These are phyloP conservation scores for Wickerhamomyces bisporus DNA, from an alignment of 805 yeast species.

Conservation along the genomic window DNA sequence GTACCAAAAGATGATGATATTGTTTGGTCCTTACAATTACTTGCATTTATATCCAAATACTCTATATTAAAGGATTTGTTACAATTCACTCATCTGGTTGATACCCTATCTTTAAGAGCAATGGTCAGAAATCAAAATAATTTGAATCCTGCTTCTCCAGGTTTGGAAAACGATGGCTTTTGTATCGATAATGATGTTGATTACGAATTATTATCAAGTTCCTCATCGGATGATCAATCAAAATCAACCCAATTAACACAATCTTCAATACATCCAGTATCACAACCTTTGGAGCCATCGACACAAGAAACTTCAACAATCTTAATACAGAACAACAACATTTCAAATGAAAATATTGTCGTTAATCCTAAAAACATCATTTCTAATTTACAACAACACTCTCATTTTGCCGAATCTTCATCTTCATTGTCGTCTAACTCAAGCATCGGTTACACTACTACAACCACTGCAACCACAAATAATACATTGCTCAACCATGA, in stretches of 20 bases:
- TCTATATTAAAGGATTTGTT: slow-evolving; percentile 69
- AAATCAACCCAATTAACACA: not conserved
- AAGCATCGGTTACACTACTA: not conserved
- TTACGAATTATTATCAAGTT: not conserved
- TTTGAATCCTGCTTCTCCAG: not conserved
- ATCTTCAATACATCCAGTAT: slow-evolving; percentile 1
- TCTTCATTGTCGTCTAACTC: not conserved
- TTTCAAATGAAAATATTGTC: slow-evolving; percentile 1
- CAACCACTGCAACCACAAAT: not conserved
- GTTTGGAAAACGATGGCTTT: slow-evolving; percentile 25
- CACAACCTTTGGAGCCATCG: slow-evolving; percentile 5
- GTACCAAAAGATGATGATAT: slow-evolving; percentile 91
- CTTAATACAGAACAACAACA: not conserved
- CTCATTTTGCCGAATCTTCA: not conserved
- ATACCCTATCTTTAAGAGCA: slow-evolving; percentile 54
- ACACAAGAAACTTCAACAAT: slow-evolving; percentile 6
- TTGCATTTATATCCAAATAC: slow-evolving; percentile 92
- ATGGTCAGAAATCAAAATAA: slow-evolving; percentile 10
- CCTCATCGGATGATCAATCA: slow-evolving; percentile 1
- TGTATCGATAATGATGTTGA: not conserved
- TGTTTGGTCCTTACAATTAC: slow-evolving; percentile 84
- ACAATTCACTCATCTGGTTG: slow-evolving; percentile 71
- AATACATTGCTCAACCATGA: not conserved
- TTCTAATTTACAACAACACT: not conserved
- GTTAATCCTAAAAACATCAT: not conserved